phyloP scores from a whole-genome alignment of 1,139 yeast species.

The Yamadazyma oceani region DNA sequence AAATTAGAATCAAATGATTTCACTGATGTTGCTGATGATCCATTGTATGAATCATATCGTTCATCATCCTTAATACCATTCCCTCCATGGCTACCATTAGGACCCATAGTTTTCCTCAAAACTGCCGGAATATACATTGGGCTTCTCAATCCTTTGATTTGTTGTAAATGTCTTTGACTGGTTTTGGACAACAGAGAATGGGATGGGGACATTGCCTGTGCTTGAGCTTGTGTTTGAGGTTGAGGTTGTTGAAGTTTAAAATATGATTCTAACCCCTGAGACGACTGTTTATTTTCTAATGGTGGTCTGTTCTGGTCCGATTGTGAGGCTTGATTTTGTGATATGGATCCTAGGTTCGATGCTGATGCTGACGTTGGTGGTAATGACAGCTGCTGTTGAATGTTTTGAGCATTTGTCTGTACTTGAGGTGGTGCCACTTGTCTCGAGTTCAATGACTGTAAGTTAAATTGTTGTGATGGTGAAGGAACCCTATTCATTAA shows the following conservation, averaged over 20 bases:
- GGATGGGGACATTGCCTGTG: constrained; percentile 4
- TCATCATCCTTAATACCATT: constrained; percentile 5
- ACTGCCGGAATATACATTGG: constrained; percentile 93
- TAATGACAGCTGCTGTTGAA: constrained; percentile 1
- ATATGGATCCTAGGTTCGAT: constrained; percentile 4
- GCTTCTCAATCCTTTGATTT: constrained; percentile 70
- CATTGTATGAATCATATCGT: constrained; percentile 17
- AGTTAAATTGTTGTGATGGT: constrained; percentile 6
- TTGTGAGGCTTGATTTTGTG: constrained; percentile 5
- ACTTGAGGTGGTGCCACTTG: constrained; percentile 5
- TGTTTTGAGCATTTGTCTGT: constrained; percentile 5
- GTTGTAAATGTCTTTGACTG: constrained; percentile 34
- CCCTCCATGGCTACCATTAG: constrained; percentile 4
- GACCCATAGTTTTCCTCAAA: constrained; percentile 49
- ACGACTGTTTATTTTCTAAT: constrained; percentile 1
- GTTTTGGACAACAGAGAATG: constrained; percentile 1
- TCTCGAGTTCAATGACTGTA: not conserved
- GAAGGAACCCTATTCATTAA: constrained; percentile 10
- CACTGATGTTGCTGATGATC: constrained; percentile 27
- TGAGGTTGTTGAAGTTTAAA: constrained; percentile 6
- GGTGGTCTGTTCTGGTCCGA: constrained; percentile 5
- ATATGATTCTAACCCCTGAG: constrained; percentile 15
- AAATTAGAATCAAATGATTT: constrained; percentile 37
- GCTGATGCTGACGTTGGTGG: constrained; percentile 2
- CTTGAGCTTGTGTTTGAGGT: constrained; percentile 3